phyloP scores from a whole-genome alignment of 768 basidiomycete species.

The Lentinus tigrinus region DNA sequence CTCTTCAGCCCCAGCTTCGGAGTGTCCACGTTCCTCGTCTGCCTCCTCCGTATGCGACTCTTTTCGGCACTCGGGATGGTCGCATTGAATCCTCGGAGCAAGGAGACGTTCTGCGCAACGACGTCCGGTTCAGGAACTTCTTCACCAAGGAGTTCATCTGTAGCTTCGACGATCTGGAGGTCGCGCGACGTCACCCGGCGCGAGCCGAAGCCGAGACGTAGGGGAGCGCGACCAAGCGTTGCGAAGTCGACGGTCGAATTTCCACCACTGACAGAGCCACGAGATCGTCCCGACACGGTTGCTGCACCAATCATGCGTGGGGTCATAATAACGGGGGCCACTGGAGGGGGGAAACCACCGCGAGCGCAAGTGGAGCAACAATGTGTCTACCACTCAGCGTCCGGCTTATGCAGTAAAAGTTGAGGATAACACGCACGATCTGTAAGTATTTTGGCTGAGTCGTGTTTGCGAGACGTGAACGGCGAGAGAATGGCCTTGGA shows the following conservation, averaged over 20 bases:
- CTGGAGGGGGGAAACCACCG: constrained; percentile 36
- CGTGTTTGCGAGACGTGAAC: constrained; percentile 58
- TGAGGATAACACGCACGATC: constrained; percentile 53
- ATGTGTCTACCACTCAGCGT: neutral
- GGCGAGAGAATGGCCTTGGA: constrained; percentile 73
- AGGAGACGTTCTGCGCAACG: constrained; percentile 69
- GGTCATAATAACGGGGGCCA: constrained; percentile 89
- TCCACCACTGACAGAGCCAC: constrained; percentile 32
- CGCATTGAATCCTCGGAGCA: constrained; percentile 90
- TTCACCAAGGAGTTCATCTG: constrained; percentile 67
- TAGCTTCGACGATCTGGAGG: constrained; percentile 80
- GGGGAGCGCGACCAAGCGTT: constrained; percentile 75
- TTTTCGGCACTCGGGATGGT: constrained; percentile 90
- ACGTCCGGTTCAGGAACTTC: constrained; percentile 76
- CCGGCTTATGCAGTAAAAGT: no score
- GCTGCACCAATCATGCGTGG: constrained; percentile 76
- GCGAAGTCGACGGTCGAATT: constrained; percentile 64
- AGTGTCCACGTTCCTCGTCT: constrained; percentile 77
- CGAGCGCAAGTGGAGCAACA: neutral
- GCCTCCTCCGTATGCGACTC: constrained; percentile 70
- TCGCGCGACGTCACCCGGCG: constrained; percentile 79
- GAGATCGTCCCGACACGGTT: constrained; percentile 57
- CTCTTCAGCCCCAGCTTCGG: constrained; percentile 77
- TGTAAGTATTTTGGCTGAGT: constrained; percentile 71
- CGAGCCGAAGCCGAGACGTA: constrained; percentile 61